Evolutionary conservation across 805 yeast species (phyloP).

Genomic region (Lachancea cidri): DNA sequence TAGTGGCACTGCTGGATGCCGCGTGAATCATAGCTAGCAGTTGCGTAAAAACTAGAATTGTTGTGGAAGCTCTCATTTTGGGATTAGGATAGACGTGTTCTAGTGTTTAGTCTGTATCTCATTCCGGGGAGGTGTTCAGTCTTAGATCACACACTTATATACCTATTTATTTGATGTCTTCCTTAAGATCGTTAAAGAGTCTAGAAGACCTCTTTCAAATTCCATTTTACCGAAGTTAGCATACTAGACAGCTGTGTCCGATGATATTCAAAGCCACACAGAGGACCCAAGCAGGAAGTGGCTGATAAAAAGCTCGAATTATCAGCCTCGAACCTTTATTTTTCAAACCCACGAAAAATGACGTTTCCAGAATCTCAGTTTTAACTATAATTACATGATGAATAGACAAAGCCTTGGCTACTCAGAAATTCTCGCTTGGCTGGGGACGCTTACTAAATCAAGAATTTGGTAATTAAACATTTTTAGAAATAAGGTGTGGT

Average conservation of each 20-base stretch:
- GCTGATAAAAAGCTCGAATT: not conserved
- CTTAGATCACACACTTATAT: not conserved
- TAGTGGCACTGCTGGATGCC: conserved; percentile 2
- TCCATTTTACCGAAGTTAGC: not conserved
- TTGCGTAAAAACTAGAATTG: not conserved
- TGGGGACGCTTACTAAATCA: not conserved
- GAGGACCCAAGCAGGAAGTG: not conserved
- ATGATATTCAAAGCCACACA: not conserved
- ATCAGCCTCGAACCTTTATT: not conserved
- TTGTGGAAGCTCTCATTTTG: not conserved
- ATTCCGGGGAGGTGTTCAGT: too few species aligned
- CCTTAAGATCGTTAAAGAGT: too few species aligned
- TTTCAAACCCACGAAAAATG: not conserved
- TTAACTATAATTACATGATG: not conserved
- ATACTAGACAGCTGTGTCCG: not conserved
- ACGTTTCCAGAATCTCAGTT: not conserved
- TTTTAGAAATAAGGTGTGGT: not conserved
- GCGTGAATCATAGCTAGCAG: not conserved
- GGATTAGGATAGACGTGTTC: too few species aligned
- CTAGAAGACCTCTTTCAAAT: not conserved
- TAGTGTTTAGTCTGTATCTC: too few species aligned
- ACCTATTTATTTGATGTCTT: not conserved
- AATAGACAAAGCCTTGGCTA: not conserved
- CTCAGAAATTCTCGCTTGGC: not conserved
- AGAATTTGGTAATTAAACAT: not conserved